Base-by-base conservation (phyloP, 2,329 filamentous ascomycete species). In the Beauveria pseudobassiana region DNA sequence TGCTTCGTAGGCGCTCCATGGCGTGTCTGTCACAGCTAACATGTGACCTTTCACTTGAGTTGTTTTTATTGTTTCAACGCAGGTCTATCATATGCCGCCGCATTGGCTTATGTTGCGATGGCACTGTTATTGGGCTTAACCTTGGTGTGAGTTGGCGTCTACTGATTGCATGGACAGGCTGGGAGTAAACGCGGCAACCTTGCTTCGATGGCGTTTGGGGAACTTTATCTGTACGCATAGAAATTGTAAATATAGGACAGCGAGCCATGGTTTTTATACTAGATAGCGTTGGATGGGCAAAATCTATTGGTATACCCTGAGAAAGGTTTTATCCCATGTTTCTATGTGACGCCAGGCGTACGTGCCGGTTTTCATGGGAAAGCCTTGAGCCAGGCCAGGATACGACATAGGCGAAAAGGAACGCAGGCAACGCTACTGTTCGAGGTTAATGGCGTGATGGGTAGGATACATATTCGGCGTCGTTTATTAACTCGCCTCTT, bases 1-100 rank as follows among this genome's bases (percentile, higher is more conserved):
- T 26, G 77, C 78, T 22, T 82, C 73, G 66, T 75, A 70, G 62
- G 24, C 24, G 48, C 38, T 18, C 18, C 10, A 16, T 9, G 9
- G 34, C 40, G 3, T 22, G 5, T 12, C 28, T 24, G 12, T 45
- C 18, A 20, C 24, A n/a, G 4, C 38, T n/a, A 5, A 7, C n/a
- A 16, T 24, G 34, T 9, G 14, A 38, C 38, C 24, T 14, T 49
- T 34, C 14, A 26, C 28, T 22, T 18, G 34, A 14, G 34, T 34
- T 3, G 7, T 43, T 42, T 43, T 30, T 6, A 20, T 30, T 16
- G 2, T 20, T 10, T 40, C 14, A 50, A 30, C n/a, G 20, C 54
- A 38, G 26, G 14, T 24, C 24, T n/a, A n/a, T 28, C 30, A 38
- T 3, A 42, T 40, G n/a, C 10, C 12, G 22, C 26, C 14, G 6